phyloP scores from a whole-genome alignment of 2,329 filamentous ascomycete species.

The Zasmidium angulare region DNA sequence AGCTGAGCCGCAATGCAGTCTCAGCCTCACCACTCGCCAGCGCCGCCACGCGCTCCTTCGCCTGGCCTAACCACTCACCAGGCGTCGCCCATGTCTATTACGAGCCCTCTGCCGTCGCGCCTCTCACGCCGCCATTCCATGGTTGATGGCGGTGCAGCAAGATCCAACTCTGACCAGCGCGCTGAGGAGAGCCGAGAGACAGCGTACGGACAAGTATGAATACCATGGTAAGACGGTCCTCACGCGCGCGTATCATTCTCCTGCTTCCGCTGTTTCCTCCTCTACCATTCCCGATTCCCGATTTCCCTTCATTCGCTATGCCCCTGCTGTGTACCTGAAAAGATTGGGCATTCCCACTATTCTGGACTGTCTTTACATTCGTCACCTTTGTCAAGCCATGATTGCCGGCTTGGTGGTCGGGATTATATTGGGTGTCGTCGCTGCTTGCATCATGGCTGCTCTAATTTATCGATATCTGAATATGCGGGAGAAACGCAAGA shows the following conservation, averaged over 20 bases:
- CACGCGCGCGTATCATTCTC: not conserved
- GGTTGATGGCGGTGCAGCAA: not conserved
- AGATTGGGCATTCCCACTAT: not conserved
- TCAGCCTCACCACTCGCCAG: not conserved
- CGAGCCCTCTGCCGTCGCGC: not conserved
- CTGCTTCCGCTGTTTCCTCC: not conserved
- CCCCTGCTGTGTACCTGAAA: not conserved
- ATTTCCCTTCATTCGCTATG: not conserved
- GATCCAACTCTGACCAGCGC: not conserved
- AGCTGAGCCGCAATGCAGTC: not conserved
- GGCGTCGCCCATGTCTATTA: not conserved
- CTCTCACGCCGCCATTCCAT: not conserved
- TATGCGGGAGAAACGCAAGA: not conserved
- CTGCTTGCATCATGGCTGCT: constrained; percentile 4
- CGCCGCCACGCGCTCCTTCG: not conserved
- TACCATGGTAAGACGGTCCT: not conserved
- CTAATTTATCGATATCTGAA: not conserved
- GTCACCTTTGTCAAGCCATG: not conserved
- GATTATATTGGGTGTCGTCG: constrained; percentile 5
- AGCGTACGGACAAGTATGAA: not conserved
- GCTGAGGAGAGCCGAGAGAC: not conserved
- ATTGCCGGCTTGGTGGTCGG: constrained; percentile 5
- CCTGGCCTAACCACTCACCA: not conserved
- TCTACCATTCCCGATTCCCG: too few relatives aligned
- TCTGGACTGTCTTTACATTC: not conserved